These are phyloP conservation scores for Glonium stellatum DNA, from an alignment of 495 filamentous ascomycete species.

Conservation along the genomic window DNA sequence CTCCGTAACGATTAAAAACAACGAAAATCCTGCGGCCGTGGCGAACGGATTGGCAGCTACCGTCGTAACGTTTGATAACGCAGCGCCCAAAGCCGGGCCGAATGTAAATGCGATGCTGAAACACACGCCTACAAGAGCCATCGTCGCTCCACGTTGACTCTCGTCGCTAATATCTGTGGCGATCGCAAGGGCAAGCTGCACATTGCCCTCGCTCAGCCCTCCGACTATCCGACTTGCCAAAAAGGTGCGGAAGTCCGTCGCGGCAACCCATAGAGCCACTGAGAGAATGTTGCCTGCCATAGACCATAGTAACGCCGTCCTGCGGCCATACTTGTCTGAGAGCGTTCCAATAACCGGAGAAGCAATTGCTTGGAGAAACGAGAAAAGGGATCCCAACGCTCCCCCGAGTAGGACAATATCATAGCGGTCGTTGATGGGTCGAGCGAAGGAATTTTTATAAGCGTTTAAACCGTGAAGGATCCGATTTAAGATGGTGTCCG, in stretches of 20 bases:
- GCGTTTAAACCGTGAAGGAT: conserved; percentile 80
- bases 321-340: conserved; percentile 82
- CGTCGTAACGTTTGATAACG: conserved; percentile 62
- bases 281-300: conserved; percentile 94
- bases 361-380: conserved; percentile 84
- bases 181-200: conserved; percentile 93
- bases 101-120: conserved; percentile 98
- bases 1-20: conserved; percentile 75
- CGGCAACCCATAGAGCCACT: conserved; percentile 88
- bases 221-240: conserved; percentile 85
- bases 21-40: conserved; percentile 75
- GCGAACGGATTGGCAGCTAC: conserved; percentile 89
- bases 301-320: conserved; percentile 79
- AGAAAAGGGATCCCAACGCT: conserved; percentile 88
- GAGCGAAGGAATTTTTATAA: conserved; percentile 90
- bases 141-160: conserved; percentile 72
- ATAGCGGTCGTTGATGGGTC: conserved; percentile 90
- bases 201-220: conserved; percentile 91
- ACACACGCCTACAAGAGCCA: conserved; percentile 92
- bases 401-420: conserved; percentile 96
- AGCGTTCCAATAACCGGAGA: conserved; percentile 85
- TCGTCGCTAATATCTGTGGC: conserved; percentile 91
- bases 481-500: conserved; percentile 60
- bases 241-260: conserved; percentile 91
- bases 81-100: conserved; percentile 85